phyloP scores from a whole-genome alignment of 2,329 filamentous ascomycete genomes.

The Ploettnerulaceae sp. region DNA sequence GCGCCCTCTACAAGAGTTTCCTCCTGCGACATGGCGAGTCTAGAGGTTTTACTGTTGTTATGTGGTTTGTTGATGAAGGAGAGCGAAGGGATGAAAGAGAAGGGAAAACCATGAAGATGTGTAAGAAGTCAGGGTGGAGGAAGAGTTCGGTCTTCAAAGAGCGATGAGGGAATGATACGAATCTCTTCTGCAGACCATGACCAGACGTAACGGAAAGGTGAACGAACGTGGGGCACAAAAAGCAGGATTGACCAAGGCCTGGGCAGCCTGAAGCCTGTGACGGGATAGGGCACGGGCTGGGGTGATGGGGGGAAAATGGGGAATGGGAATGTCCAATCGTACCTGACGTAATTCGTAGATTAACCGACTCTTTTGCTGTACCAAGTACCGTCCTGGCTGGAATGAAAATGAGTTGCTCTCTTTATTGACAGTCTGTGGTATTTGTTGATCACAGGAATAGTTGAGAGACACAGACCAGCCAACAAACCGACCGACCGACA shows the following conservation, averaged over 20 bases:
- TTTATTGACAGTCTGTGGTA: too few species aligned
- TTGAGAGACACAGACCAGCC: too few species aligned
- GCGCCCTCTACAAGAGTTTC: constrained; percentile 8
- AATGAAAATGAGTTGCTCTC: too few species aligned
- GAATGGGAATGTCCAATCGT: background rate
- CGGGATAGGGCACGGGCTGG: background rate
- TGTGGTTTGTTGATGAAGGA: background rate
- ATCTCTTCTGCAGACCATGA: background rate
- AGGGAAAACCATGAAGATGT: too few species aligned
- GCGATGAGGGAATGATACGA: background rate
- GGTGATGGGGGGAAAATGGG: background rate
- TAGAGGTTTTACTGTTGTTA: background rate
- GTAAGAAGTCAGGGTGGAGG: background rate
- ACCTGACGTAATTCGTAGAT: constrained; percentile 6
- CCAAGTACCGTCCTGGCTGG: background rate
- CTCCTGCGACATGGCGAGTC: constrained; percentile 20
- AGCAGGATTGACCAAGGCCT: background rate
- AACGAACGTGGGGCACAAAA: constrained; percentile 8
- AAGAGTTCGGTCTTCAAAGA: too few species aligned
- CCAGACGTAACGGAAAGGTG: too few species aligned
- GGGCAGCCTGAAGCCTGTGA: background rate
- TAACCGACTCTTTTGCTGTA: constrained; percentile 2
- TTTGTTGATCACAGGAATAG: too few species aligned
- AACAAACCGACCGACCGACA: background rate
- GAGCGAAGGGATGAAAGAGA: background rate